Evolutionary conservation across 495 filamentous ascomycete genomes (phyloP).

Genomic region (Aspergillus asperescens): DNA sequence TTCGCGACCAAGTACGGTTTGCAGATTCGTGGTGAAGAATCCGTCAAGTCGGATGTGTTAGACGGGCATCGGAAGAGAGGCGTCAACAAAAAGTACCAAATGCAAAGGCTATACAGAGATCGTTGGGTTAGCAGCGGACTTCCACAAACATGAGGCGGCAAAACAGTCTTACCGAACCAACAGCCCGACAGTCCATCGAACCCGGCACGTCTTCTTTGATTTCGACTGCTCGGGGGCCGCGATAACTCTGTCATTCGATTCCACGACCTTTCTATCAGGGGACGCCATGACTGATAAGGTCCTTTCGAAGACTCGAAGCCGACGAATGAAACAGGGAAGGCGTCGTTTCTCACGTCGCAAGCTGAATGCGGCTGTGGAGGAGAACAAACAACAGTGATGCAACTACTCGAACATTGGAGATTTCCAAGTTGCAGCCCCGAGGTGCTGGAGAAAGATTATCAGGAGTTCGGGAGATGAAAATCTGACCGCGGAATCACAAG

Average conservation of each 20-base stretch:
- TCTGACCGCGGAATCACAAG: constrained; percentile 9
- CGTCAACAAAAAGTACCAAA: constrained; percentile 82
- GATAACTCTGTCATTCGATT: constrained; percentile 17
- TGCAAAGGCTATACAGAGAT: constrained; percentile 54
- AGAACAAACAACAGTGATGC: neutral
- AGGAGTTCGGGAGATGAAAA: constrained; percentile 1
- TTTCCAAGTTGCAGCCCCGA: neutral
- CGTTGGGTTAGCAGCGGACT: neutral
- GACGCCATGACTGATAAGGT: constrained; percentile 23
- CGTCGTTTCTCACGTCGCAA: constrained; percentile 1
- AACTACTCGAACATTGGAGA: constrained; percentile 2
- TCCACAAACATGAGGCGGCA: neutral
- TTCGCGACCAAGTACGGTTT: constrained; percentile 72
- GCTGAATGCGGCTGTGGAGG: neutral
- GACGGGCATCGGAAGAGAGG: constrained; percentile 79
- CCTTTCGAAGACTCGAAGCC: neutral
- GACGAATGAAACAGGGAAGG: constrained; percentile 10
- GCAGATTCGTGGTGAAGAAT: constrained; percentile 73
- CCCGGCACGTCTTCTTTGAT: constrained; percentile 29
- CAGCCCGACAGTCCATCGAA: constrained; percentile 51
- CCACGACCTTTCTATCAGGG: constrained; percentile 27
- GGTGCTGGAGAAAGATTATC: neutral
- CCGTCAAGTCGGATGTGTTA: constrained; percentile 56
- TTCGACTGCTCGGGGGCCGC: constrained; percentile 13
- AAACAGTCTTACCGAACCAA: constrained; percentile 52